Base-by-base conservation (phyloP, 257 asterid species). In the Cruciata laevipes region DNA sequence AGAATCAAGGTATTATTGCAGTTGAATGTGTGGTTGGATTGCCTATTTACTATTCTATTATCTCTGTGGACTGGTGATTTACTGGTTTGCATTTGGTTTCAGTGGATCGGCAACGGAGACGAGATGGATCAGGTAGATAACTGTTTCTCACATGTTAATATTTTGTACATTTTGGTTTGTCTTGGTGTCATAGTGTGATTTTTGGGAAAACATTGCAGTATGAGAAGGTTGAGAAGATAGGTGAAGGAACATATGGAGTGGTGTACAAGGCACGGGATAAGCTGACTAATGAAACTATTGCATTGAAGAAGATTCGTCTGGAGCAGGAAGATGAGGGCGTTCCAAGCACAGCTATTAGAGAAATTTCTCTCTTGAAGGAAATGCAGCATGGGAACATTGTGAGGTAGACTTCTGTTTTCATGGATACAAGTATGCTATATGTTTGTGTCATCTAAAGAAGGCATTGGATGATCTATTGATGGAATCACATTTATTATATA, bases 271-370 rank as follows among this genome's bases (percentile, higher is more conserved):
- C 97, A 74, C 94, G 91, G 72, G 95, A 90, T 75, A 91, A 86
- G 49, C 64, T 62, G 60, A 90, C 99, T 16, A 93, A 93, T 82
- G 91, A 88, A 79, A 90, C 97, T 57, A 88, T 93, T 68, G 97
- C 98, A 55, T 76, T 93, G 81, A 93, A 93, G 88, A 93, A 93
- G 83, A 93, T 93, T 74, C 86, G 98, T 37, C 84, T 93, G 76
- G 97, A 93, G 86, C 96, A 93, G 81, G 98, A 93, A 73, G 98
- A 93, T 69, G 98, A 93, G 73, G 98, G 98, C 53, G 98, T 93
- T n/a, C 98, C 98, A 13, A 93, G 97, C 79, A 93, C 97, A 4
- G 97, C 98, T 72, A 93, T 93, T 64, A 83, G 97, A 79, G 98
- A 90, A 83, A 93, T 93, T 38, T 93, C 98, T n/a, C 91, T 93